Evolutionary conservation across 768 basidiomycete genomes (phyloP), one percentile per base, ranked within the genome.

Genomic region (Mycena crocata): DNA sequence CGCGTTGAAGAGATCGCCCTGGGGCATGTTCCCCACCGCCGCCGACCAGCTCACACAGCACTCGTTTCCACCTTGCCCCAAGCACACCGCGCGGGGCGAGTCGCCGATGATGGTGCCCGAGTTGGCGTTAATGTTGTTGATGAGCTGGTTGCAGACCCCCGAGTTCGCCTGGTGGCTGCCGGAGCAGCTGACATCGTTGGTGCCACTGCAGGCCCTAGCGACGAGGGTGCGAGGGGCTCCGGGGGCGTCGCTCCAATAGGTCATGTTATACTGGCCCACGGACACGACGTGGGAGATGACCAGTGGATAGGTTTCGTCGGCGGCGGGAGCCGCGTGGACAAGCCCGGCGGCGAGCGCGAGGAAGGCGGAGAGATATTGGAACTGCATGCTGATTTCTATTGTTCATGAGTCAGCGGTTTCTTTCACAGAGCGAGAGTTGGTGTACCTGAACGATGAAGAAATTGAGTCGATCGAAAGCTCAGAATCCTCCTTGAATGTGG

Each of bases 21-120:
- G 34, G 3, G 34, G 34, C 24, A 59, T 49, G 15, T 37, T 21
- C 24, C 46, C 46, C 9, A 59, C 45, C 5, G 24, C 45, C 57
- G 35, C 24, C 35, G 57, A 49, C 45, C 46, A 37, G 57, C 57
- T 39, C 17, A 59, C 57, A 23, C 57, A 59, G 34, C 45, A 58
- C 45, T 35, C 28, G 31, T 57, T 24, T 19, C n/a, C 19, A 7
- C 31, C 14, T n/a, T 57, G 40, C 7, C 26, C 40, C 30, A 57
- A 32, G n/a, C 56, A 57, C 21, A 57, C 23, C 30, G 56, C 42
- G 40, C 56, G 42, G 15, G 56, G 42, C 8, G 40, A 32, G 15
- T 57, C 23, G 28, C 23, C 28, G 42, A 57, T 24, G 26, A n/a
- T 12, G 17, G 13, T 57, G 28, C 21, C n/a, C 10, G 17, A 26